These are phyloP conservation scores for Ogataea minuta DNA, from an alignment of 805 yeast species.

Conservation along the genomic window DNA sequence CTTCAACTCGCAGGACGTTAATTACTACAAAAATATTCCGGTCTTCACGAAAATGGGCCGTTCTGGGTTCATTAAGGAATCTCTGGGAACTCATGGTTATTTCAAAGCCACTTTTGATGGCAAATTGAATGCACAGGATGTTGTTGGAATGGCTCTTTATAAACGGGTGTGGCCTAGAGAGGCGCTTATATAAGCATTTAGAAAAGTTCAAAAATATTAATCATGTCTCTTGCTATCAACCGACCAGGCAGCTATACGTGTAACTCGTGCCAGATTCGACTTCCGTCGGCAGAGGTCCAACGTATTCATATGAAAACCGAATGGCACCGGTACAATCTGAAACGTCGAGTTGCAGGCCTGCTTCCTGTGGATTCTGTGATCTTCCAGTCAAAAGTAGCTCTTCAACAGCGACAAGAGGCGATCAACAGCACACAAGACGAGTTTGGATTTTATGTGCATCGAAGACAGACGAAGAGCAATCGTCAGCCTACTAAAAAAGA, in stretches of 20 bases:
- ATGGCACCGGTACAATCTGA: constrained; percentile 95
- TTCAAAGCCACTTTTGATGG: constrained; percentile 95
- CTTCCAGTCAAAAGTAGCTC: constrained; percentile 30
- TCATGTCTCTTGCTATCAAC: constrained; percentile 16
- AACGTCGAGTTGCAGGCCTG: constrained; percentile 85
- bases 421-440: constrained; percentile 45
- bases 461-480: constrained; percentile 27
- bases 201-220: constrained; percentile 2
- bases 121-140: constrained; percentile 85
- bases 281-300: constrained; percentile 79
- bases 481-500: constrained; percentile 42
- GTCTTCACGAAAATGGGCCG: constrained; percentile 91
- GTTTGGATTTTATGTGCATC: constrained; percentile 46
- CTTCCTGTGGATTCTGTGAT: constrained; percentile 50
- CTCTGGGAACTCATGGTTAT: constrained; percentile 97
- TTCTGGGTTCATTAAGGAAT: constrained; percentile 90
- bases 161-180: constrained; percentile 88
- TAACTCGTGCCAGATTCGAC: constrained; percentile 83
- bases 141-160: constrained; percentile 89
- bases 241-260: constrained; percentile 53
- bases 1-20: constrained; percentile 85
- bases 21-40: constrained; percentile 87
- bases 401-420: constrained; percentile 25
- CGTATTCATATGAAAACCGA: constrained; percentile 95
- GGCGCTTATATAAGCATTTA: constrained; percentile 12